These are phyloP conservation scores for Fabrea salina DNA, from an alignment of 169 alveolate species.

Conservation along the genomic window DNA sequence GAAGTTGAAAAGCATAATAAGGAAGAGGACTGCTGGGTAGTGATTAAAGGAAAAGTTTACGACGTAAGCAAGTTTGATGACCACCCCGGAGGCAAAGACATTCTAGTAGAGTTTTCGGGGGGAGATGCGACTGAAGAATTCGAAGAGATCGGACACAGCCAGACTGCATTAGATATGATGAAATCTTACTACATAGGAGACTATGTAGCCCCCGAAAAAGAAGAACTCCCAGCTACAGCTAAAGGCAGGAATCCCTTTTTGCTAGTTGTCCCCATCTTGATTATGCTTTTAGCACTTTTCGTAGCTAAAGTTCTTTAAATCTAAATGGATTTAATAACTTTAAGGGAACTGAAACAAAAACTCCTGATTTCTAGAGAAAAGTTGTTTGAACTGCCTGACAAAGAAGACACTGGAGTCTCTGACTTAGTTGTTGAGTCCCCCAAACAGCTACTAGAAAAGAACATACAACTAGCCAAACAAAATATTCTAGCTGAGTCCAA, in stretches of 20 bases:
- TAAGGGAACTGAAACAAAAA: no score
- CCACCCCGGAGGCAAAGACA: slow-evolving; percentile 58
- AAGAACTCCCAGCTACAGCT: not conserved
- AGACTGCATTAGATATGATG: slow-evolving; percentile 3
- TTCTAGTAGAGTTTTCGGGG: slow-evolving; percentile 37
- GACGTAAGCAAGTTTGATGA: slow-evolving; percentile 55
- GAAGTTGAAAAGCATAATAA: slow-evolving; percentile 68
- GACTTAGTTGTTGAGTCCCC: no score
- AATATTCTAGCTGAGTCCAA: no score
- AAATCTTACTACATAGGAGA: not conserved
- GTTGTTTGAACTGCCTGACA: no score
- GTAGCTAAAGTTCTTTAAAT: not conserved
- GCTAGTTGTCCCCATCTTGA: not conserved
- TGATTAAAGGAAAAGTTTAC: slow-evolving; percentile 67
- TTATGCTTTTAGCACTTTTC: not conserved
- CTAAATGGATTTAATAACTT: no score
- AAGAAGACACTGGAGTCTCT: no score
- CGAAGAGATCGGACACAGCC: slow-evolving; percentile 4
- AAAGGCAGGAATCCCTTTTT: not conserved
- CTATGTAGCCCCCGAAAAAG: not conserved
- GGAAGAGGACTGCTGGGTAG: slow-evolving; percentile 65
- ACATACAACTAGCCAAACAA: no score
- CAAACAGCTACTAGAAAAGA: no score
- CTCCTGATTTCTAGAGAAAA: no score
- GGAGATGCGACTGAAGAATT: slow-evolving; percentile 43